Base-by-base conservation (phyloP, 805 yeast genomes). In the Barnettozyma sucrosica region DNA sequence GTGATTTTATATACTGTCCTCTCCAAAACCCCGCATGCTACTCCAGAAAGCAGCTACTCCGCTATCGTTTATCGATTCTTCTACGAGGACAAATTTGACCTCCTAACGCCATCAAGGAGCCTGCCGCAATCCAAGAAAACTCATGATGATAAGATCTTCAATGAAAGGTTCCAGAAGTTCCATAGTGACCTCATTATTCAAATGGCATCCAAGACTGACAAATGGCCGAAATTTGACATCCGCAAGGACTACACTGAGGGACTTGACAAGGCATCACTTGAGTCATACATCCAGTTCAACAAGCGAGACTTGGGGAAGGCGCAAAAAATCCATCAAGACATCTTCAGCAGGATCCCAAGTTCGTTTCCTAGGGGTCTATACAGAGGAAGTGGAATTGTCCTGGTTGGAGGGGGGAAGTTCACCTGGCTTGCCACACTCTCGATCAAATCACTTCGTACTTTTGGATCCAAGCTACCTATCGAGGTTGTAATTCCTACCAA, bases 391-490 rank as follows among this genome's bases (percentile, higher is more conserved):
- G 42, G 42, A 4, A 39, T 39, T 20, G 42, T 39, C 8, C 20
- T 25, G n/a, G 42, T 39, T n/a, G 42, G 42, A 7, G 42, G 42
- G n/a, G 42, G 42, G 14, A 39, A 20, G 21, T 39, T 39, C 33
- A 24, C 30, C 20, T 39, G 42, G 42, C 32, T 39, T 13, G 42
- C 42, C 13, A 13, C 23, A n/a, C 32, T 39, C 7, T 24, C 42
- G 11, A 39, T 39, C 33, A 39, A 39, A 20, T 8, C 42, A 23
- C 6, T 25, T 14, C 18, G 42, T 8, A 25, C 42, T 3, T 19
- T 24, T 26, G 42, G 33, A n/a, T 39, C 32, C 21, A 25, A 24
- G 10, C 16, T 39, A 3, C 42, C 42, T 3, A 19, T 39, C 13
- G 42, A 39, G 13, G 33, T 39, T 7, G 20, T 39, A 8, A 39